Base-by-base conservation (phyloP, 208 protist genomes). In the Crithidia acanthocephali region DNA sequence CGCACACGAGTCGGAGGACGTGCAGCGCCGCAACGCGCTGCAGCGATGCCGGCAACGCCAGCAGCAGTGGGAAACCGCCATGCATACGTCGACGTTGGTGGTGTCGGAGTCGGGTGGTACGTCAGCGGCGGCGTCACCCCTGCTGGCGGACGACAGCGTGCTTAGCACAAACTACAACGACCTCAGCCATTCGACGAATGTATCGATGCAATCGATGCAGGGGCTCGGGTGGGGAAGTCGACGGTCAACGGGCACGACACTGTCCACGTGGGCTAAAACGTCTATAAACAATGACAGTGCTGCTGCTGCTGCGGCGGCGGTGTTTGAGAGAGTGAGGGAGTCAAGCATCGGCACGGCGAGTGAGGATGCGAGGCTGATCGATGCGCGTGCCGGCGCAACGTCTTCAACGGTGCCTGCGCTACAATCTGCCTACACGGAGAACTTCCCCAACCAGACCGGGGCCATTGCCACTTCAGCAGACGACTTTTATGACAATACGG, bases 1-100 rank as follows among this genome's bases (percentile, higher is more conserved):
- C 25, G 63, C 73, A 1, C 68, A 63, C 35, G 79, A 87, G 47
- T 79, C 78, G 66, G 65, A 83, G 15, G 76, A 80, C 23, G 78
- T 84, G 10, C 80, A 68, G 28, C 56, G 73, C 11, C 60, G 70
- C n/a, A 81, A 83, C 45, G 33, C 68, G 27, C 70, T 90, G 20
- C 42, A 56, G 25, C 72, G 28, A 37, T 70, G 10, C 63, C 77
- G 76, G n/a, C 58, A 72, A 27, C 74, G 78, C 8, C 70, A 72
- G 35, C 68, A 75, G 35, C 64, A 78, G 58, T 32, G 27, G 10
- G 44, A 25, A 9, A 8, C 64, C 7, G 27, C 27, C 11, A 16
- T 68, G 16, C n/a, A 44, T 44, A 44, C 50, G 25, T 64, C 55
- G 18, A 48, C 61, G 28, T 22, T 37, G 23, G 53, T 22, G 7